These are phyloP conservation scores for Ulmus americana DNA, from an alignment of 331 rosid genomes.

Conservation along the genomic window DNA sequence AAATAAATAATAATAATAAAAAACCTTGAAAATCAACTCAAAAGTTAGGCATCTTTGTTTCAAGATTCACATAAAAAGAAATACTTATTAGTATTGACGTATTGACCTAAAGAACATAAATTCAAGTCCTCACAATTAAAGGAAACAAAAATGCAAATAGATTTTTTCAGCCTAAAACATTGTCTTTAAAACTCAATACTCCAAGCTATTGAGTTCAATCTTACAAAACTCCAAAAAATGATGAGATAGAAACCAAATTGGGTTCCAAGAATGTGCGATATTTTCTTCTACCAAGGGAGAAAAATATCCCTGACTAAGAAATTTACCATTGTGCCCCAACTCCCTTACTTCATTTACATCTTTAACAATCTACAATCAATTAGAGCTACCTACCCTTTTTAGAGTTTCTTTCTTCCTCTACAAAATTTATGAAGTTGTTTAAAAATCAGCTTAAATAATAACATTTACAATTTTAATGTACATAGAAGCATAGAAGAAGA, in stretches of 20 bases:
- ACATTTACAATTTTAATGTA: conserved; percentile 38
- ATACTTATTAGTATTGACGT: too few species aligned
- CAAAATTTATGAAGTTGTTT: conserved; percentile 7
- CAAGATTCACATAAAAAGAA: too few species aligned
- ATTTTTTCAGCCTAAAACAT: too few species aligned
- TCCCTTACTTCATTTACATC: conserved; percentile 13
- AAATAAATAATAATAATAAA: too few species aligned
- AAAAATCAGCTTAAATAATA: conserved; percentile 21
- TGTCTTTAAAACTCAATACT: too few species aligned
- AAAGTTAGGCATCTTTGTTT: too few species aligned
- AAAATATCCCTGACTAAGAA: conserved; percentile 1
- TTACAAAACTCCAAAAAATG: conserved; percentile 1
- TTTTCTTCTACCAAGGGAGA: background rate
- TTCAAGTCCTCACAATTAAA: too few species aligned
- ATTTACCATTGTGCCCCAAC: background rate
- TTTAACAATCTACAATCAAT: conserved; percentile 25
- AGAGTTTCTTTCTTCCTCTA: background rate
- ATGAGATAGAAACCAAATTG: background rate
- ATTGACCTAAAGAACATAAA: too few species aligned
- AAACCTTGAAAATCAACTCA: too few species aligned
- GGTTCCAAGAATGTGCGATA: background rate
- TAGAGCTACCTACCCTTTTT: conserved; percentile 30
- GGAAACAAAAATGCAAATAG: too few species aligned
- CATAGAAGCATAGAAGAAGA: conserved; percentile 20
- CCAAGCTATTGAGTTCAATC: background rate